These are phyloP conservation scores for Agrocybe pediades DNA, from an alignment of 768 basidiomycete species.

Conservation along the genomic window DNA sequence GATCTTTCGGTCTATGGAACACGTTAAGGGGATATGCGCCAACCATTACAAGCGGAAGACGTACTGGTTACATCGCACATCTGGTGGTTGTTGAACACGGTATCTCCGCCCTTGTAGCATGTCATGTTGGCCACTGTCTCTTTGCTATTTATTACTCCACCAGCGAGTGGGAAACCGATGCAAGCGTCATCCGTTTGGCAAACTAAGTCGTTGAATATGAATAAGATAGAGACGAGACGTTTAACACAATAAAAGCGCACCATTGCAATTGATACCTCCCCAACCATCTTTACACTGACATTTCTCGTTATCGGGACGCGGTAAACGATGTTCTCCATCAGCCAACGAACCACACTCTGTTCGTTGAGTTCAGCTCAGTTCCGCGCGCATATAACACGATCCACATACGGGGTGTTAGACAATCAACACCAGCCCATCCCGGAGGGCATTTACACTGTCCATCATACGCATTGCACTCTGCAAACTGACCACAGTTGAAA, in stretches of 20 bases:
- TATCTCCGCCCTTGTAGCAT: conserved; percentile 91
- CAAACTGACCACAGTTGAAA: conserved; percentile 92
- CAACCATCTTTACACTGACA: conserved; percentile 96
- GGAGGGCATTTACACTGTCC: conserved; percentile 97
- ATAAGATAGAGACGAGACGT: background rate
- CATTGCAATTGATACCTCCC: conserved; percentile 97
- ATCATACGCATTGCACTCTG: conserved; percentile 86
- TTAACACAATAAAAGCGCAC: conserved; percentile 40
- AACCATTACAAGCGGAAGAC: too few species aligned
- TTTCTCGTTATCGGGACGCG: conserved; percentile 70
- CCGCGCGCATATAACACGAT: background rate
- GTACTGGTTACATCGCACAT: conserved; percentile 98
- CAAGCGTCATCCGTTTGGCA: conserved; percentile 86
- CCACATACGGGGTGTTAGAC: conserved; percentile 77
- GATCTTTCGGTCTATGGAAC: conserved; percentile 81
- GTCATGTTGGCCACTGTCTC: conserved; percentile 59
- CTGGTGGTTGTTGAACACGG: conserved; percentile 94
- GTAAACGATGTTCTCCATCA: conserved; percentile 83
- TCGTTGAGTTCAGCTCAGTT: conserved; percentile 6
- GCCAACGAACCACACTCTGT: conserved; percentile 93
- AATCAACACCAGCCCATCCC: conserved; percentile 98
- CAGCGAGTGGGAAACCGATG: conserved; percentile 67
- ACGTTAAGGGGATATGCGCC: too few species aligned
- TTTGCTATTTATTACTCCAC: conserved; percentile 22
- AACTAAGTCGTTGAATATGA: conserved; percentile 49